These are phyloP conservation scores for Wickerhamomyces kurtzmanii DNA, from an alignment of 805 yeast genomes.

Conservation along the genomic window DNA sequence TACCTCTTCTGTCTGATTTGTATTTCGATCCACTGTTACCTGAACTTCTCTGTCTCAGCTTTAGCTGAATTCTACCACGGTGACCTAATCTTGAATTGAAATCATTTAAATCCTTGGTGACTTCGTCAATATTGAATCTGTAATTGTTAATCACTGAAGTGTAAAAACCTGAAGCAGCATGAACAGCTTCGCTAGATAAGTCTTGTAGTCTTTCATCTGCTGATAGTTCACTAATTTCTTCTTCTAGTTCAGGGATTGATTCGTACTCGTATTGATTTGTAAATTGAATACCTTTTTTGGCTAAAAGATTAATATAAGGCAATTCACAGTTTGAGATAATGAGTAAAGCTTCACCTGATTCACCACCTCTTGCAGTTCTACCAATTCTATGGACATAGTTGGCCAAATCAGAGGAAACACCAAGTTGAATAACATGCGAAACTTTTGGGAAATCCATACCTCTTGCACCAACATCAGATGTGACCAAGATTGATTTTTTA, in stretches of 20 bases:
- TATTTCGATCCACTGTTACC: slow-evolving; percentile 9
- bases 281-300: slow-evolving; percentile 46
- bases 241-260: slow-evolving; percentile 24
- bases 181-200: slow-evolving; percentile 19
- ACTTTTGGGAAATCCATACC: slow-evolving; percentile 94
- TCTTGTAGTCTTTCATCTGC: slow-evolving; percentile 15
- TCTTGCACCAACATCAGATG: slow-evolving; percentile 92
- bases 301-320: slow-evolving; percentile 41
- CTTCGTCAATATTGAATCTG: slow-evolving; percentile 19
- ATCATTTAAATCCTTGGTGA: slow-evolving; percentile 22
- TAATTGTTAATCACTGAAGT: slow-evolving; percentile 22
- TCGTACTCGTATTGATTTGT: slow-evolving; percentile 29
- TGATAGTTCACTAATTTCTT: slow-evolving; percentile 17
- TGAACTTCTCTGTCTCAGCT: slow-evolving; percentile 4
- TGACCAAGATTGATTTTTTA: slow-evolving; percentile 50
- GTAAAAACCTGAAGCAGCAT: slow-evolving; percentile 25
- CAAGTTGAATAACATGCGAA: slow-evolving; percentile 75
- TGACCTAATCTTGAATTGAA: slow-evolving; percentile 18
- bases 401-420: slow-evolving; percentile 65
- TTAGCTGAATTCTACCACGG: slow-evolving; percentile 8
- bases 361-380: slow-evolving; percentile 92
- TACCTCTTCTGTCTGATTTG: slow-evolving; percentile 2
- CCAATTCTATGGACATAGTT: slow-evolving; percentile 91
- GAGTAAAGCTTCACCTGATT: slow-evolving; percentile 59
- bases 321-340: slow-evolving; percentile 48